Evolutionary conservation across 148 eudicot species (phyloP).

Genomic region (Hydrangea macrophylla): DNA sequence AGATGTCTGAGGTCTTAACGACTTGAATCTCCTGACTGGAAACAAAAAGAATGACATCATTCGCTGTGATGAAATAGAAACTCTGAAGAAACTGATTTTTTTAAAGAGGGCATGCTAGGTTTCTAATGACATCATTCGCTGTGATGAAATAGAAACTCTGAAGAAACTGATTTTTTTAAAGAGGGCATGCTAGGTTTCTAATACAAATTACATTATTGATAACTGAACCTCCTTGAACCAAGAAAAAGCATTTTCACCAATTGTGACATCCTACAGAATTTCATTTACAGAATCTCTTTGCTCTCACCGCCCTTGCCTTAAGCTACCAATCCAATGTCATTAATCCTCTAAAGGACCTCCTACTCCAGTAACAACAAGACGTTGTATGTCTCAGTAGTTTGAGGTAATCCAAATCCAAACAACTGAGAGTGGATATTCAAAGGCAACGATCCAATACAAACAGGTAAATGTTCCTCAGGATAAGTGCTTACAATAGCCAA

Average conservation of each 20-base stretch:
- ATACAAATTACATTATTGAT: neutral
- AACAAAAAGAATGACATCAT: constrained; percentile 1
- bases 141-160: neutral
- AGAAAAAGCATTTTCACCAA: neutral
- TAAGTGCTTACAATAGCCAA: neutral
- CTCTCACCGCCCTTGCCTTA: neutral
- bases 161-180: neutral
- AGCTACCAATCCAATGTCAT: neutral
- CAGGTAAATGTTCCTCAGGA: neutral
- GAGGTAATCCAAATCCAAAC: neutral
- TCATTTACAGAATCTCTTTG: neutral
- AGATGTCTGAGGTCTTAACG: constrained; percentile 37
- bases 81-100: neutral
- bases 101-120: neutral
- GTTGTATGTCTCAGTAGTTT: neutral
- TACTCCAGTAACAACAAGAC: neutral
- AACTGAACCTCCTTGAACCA: neutral
- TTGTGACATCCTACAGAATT: neutral
- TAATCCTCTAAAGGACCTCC: neutral
- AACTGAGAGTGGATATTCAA: neutral
- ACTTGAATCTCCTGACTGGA: constrained; percentile 43
- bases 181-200: neutral
- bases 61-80: neutral
- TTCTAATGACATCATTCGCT: neutral
- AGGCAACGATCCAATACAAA: neutral